phyloP scores from a whole-genome alignment of 306 rosid genomes.

The Pyrus betulifolia region DNA sequence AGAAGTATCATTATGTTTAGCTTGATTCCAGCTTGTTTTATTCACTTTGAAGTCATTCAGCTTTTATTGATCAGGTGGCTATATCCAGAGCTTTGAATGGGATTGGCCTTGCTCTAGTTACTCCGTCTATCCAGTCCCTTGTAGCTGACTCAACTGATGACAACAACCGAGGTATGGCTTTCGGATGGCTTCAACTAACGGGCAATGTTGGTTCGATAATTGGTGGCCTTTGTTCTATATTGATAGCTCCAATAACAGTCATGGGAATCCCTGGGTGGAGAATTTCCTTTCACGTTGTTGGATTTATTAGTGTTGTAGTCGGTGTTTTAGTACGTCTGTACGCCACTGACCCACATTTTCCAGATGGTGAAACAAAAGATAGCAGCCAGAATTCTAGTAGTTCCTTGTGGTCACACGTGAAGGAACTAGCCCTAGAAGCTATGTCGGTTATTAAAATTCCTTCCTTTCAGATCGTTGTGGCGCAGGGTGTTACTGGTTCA shows the following conservation, averaged over 20 bases:
- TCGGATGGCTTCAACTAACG: constrained; percentile 92
- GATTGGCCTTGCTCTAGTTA: constrained; percentile 84
- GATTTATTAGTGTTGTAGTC: constrained; percentile 61
- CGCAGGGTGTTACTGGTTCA: constrained; percentile 90
- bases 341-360: constrained; percentile 74
- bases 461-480: constrained; percentile 85
- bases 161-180: constrained; percentile 74
- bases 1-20: constrained; percentile 5
- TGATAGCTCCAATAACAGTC: constrained; percentile 66
- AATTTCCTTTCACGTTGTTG: constrained; percentile 78
- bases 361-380: constrained; percentile 21
- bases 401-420: constrained; percentile 56
- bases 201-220: constrained; percentile 75
- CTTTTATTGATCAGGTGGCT: constrained; percentile 61
- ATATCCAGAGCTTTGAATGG: constrained; percentile 87
- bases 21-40: constrained; percentile 24
- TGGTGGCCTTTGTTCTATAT: constrained; percentile 71
- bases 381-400: constrained; percentile 20
- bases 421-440: constrained; percentile 55
- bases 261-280: constrained; percentile 97
- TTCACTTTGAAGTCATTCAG: constrained; percentile 32
- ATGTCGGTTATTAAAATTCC: constrained; percentile 60
- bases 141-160: constrained; percentile 91
- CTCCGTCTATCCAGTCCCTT: constrained; percentile 92
- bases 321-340: constrained; percentile 61